Evolutionary conservation across 371 early-diverging fungal species (phyloP), one percentile per base, ranked within the genome.

Genomic region (Basidiobolus heterosporus): DNA sequence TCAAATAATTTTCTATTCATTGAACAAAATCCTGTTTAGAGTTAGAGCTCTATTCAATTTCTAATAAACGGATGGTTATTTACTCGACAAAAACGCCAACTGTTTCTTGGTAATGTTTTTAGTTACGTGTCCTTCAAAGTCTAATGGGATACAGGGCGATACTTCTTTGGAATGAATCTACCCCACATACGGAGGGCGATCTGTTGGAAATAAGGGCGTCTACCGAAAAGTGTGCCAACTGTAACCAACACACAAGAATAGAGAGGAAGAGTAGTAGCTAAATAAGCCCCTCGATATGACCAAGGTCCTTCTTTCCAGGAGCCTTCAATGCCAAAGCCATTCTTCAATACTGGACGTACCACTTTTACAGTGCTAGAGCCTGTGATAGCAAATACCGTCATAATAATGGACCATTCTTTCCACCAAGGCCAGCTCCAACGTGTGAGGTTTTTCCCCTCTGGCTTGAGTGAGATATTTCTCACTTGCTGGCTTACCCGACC

Each of bases 171-270:
- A 8, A 72, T 41, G 44, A 69, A 62, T 6, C 72, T 51, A 19
- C 67, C 59, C 64, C 66, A 72, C 72, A 72, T 72, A 11, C 72
- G 45, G 20, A 49, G 42, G n/a, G 64, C 65, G 2, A 72, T 63
- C 3, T 52, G 58, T 35, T 58, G 50, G 52, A 72, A 72, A 45
- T 68, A 72, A 8, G 58, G 50, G 8, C 65, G 59, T 36, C 65
- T 60, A 16, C 72, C 65, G 36, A 59, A 58, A 15, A 69, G 11
- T 17, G 66, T 59, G 15, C 69, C 70, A 7, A 72, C 61, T 3
- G 60, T 52, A 20, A 67, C 41, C 13, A 71, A 51, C 35, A 70
- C 58, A 21, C 58, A 44, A 1, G 61, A 60, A 45, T 70, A 72
- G 23, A 67, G 50, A 1, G 72, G 72, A 9, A 72, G 41, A 1